A percentile compares a stretch with the other conserved stretches of the same genome.
phyloP scores from a whole-genome alignment of 176 grass and related monocot species.

The Triticum dicoccoides region DNA sequence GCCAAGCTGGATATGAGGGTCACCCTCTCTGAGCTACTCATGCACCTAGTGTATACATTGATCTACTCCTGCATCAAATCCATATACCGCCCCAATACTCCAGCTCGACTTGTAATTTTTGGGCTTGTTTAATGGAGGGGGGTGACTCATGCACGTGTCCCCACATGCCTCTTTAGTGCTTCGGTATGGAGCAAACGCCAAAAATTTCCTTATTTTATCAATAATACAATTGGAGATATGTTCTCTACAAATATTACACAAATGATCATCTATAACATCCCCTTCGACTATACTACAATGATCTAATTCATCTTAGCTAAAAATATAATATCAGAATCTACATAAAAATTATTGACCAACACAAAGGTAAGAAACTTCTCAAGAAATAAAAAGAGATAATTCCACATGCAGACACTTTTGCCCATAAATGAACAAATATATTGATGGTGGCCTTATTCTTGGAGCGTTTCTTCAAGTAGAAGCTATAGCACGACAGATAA shows the following conservation, averaged over 20 bases:
- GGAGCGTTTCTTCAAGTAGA: slow-evolving; percentile 5
- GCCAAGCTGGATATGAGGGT: too few relatives aligned
- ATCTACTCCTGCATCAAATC: too few relatives aligned
- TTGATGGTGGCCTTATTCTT: slow-evolving; percentile 11
- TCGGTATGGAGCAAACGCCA: too few relatives aligned
- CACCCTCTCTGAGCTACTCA: too few relatives aligned
- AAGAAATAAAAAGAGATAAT: background rate
- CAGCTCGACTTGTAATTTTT: too few relatives aligned
- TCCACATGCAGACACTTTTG: background rate
- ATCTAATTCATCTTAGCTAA: slow-evolving; percentile 25
- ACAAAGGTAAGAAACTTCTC: slow-evolving; percentile 8
- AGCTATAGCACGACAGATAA: background rate
- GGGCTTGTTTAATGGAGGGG: too few relatives aligned
- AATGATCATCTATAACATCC: slow-evolving; percentile 11
- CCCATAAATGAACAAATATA: background rate
- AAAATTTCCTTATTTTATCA: too few relatives aligned
- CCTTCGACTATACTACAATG: slow-evolving; percentile 10
- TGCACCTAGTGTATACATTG: too few relatives aligned
- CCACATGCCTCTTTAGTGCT: too few relatives aligned
- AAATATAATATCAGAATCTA: slow-evolving; percentile 33
- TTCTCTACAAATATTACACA: slow-evolving; percentile 16
- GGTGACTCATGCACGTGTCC: too few relatives aligned
- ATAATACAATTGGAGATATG: too few relatives aligned
- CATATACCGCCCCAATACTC: too few relatives aligned
- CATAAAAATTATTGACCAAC: slow-evolving; percentile 22